These are phyloP conservation scores for Syzygium syzygioides DNA, from an alignment of 441 rosid genomes.

Conservation along the genomic window DNA sequence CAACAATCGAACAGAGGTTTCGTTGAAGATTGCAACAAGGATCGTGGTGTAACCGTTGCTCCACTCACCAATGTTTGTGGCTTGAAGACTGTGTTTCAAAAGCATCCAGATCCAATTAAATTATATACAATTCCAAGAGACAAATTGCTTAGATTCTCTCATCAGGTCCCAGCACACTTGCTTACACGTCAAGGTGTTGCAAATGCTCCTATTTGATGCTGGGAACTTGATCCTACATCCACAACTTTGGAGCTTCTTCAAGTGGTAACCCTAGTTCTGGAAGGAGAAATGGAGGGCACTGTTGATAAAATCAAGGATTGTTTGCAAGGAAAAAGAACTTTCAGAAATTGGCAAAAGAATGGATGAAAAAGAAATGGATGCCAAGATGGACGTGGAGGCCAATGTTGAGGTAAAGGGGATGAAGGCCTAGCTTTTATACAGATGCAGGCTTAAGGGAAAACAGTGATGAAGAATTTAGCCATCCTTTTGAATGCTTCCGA, in stretches of 20 bases:
- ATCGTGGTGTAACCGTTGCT: not conserved
- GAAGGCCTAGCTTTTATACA: conserved; percentile 18
- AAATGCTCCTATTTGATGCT: conserved; percentile 25
- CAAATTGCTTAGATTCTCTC: conserved; percentile 33
- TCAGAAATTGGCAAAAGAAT: not conserved
- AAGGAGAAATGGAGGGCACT: not conserved
- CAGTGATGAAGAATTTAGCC: not conserved
- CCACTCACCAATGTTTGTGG: conserved; percentile 27
- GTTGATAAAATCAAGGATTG: not conserved
- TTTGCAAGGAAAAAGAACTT: not conserved
- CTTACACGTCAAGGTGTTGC: conserved; percentile 29
- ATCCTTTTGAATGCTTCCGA: not conserved
- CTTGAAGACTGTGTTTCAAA: conserved; percentile 25
- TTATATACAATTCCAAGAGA: conserved; percentile 16
- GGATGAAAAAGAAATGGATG: conserved; percentile 9
- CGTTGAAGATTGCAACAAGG: not conserved
- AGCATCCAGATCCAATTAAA: conserved; percentile 1
- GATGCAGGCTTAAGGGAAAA: conserved; percentile 15
- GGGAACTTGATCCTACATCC: conserved; percentile 37
- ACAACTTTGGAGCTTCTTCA: conserved; percentile 33
- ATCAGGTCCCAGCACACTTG: conserved; percentile 25
- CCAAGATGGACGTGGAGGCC: not conserved
- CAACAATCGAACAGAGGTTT: conserved; percentile 21
- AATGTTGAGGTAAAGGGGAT: conserved; percentile 3
- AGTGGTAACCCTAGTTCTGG: conserved; percentile 3